Conservation (phyloP, 352 stramenopile species). For the Blastocystis sp. region DNA sequence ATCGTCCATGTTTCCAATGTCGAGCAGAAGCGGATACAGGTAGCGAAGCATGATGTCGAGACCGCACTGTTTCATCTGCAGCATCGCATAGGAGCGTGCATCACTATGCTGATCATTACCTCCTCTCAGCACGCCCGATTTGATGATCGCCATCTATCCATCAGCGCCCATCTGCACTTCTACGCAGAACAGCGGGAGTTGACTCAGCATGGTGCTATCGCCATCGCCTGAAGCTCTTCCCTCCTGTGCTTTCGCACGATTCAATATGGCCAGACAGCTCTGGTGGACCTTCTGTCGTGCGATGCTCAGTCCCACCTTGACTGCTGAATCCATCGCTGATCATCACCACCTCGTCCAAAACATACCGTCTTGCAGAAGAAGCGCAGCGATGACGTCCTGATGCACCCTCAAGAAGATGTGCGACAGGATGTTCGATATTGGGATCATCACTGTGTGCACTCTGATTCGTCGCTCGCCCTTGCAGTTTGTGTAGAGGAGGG, state of each 20-base stretch:
- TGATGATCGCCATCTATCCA: slow-evolving; percentile 86
- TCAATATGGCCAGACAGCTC: slow-evolving; percentile 66
- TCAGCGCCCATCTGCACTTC: slow-evolving; percentile 16
- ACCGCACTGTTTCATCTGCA: slow-evolving; percentile 63
- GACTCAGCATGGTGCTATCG: slow-evolving; percentile 81
- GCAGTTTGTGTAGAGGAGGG: slow-evolving; percentile 94
- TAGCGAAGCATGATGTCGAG: not conserved
- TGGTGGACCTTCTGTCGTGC: slow-evolving; percentile 26
- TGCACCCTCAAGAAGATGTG: slow-evolving; percentile 63
- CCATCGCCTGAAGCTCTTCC: slow-evolving; percentile 74
- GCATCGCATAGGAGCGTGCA: slow-evolving; percentile 88
- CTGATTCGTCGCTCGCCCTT: slow-evolving; percentile 88
- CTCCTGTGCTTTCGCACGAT: slow-evolving; percentile 72
- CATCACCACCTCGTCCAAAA: not conserved
- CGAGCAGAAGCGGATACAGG: not conserved
- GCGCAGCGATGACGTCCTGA: slow-evolving; percentile 60
- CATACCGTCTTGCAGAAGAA: slow-evolving; percentile 26
- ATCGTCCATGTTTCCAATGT: not conserved
- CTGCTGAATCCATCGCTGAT: not conserved
- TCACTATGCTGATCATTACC: slow-evolving; percentile 90
- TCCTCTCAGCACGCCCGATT: slow-evolving; percentile 90
- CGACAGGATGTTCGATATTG: slow-evolving; percentile 39
- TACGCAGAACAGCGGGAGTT: slow-evolving; percentile 88
- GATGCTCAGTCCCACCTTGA: not conserved
- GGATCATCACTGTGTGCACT: slow-evolving; percentile 64